Evolutionary conservation across 2,329 filamentous ascomycete species (phyloP), one percentile per base, ranked within the genome.

Genomic region (Alternaria brassicicola): DNA sequence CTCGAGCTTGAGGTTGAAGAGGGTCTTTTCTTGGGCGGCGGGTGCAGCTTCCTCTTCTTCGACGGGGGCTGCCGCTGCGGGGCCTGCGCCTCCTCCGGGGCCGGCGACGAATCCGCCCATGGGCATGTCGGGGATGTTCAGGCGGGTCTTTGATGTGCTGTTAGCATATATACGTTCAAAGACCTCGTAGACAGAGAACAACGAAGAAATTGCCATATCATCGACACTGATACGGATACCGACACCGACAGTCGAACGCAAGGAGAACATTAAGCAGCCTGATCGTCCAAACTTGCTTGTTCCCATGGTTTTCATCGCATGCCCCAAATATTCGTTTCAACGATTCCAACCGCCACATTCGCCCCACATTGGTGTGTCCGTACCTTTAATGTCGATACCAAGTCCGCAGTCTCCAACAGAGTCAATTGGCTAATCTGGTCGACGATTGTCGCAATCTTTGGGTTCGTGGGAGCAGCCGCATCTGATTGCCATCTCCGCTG

Each of bases 391-490:
- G 88, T 92, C 53, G 93, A 88, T 53, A 99, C 95, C 60, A 99
- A 85, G 78, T 98, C 95, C 57, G 96, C 94, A 36, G 95, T 99
- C 86, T 99, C 96, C 73, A 99, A 83, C 58, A 99, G 85, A 42
- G 93, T 99, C 86, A 99, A 89, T 86, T 95, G 89, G 82, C 94
- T 96, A 80, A 99, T 99, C 82, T 99, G 93, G 79, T 99, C 93
- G 75, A 99, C 95, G 75, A 99, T 99, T 59, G 86, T 87, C 70
- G 89, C 81, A 73, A 99, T 97, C 86, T 99, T 99, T 64, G 95
- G 93, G 81, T 91, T 96, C 62, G 83, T 80, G 71, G 86, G 78
- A 56, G 78, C 75, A 54, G 84, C 83, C 49, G 85, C 88, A 55
- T 93, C 90, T 63, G 92, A 94, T 80, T 95, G 91, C 90, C 92